Percentiles rank a stretch among this genome's conserved stretches.
These are phyloP conservation scores for Colletotrichum nymphaeae DNA, from an alignment of 2,329 filamentous ascomycete genomes.

Conservation along the genomic window DNA sequence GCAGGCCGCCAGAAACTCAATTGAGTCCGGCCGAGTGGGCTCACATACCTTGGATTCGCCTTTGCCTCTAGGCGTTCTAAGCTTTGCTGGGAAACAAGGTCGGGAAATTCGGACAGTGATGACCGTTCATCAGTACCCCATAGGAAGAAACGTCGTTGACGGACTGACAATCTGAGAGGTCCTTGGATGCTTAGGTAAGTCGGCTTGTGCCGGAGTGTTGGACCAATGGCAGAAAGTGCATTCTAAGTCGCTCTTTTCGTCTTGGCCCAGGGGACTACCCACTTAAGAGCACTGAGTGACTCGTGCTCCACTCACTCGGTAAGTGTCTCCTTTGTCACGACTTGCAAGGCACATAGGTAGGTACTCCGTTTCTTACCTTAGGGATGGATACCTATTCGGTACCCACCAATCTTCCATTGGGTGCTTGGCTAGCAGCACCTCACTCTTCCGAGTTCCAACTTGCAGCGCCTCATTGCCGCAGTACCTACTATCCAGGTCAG, in stretches of 20 bases:
- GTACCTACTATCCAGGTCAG: not conserved
- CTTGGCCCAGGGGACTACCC: not conserved
- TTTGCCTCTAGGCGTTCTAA: not conserved
- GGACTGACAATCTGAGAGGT: not conserved
- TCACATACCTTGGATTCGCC: slow-evolving; percentile 9
- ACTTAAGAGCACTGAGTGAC: not conserved
- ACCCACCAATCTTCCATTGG: no score
- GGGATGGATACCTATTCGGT: no score
- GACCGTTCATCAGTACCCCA: not conserved
- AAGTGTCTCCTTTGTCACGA: not conserved
- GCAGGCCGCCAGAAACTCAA: not conserved
- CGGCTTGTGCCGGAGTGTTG: not conserved
- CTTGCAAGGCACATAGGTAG: no score
- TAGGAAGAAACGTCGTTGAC: slow-evolving; percentile 3
- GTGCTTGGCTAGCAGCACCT: no score
- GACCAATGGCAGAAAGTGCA: slow-evolving; percentile 2
- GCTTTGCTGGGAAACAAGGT: not conserved
- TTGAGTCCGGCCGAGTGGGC: not conserved
- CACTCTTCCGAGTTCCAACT: not conserved
- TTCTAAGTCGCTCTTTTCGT: not conserved
- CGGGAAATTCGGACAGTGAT: not conserved
- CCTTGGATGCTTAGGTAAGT: slow-evolving; percentile 30
- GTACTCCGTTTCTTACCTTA: not conserved
- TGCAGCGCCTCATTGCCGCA: not conserved
- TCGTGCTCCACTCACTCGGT: not conserved